These are phyloP conservation scores for Phytopythium aichiense DNA, from an alignment of 352 stramenopile species.

Conservation along the genomic window DNA sequence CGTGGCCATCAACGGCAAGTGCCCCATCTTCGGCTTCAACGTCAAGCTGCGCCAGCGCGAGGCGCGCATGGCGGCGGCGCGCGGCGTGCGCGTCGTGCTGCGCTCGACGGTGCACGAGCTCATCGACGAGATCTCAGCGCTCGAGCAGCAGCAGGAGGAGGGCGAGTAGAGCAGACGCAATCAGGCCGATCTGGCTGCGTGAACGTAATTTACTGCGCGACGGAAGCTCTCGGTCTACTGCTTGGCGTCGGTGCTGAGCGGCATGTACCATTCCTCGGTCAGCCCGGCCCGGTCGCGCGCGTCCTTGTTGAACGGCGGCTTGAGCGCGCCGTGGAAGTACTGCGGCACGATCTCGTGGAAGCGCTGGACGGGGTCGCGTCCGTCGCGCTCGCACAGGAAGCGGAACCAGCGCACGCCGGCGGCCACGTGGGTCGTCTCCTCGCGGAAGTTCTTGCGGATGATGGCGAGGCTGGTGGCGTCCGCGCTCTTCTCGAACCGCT, in stretches of 20 bases:
- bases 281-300: constrained; percentile 41
- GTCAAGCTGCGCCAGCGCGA: constrained; percentile 65
- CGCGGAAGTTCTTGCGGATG: constrained; percentile 45
- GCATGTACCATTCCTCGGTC: constrained; percentile 43
- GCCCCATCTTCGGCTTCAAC: constrained; percentile 84
- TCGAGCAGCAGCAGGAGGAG: constrained; percentile 18
- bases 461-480: constrained; percentile 36
- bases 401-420: constrained; percentile 41
- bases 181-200: neutral
- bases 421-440: constrained; percentile 48
- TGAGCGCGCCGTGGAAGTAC: constrained; percentile 47
- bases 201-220: neutral
- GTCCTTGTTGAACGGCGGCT: constrained; percentile 56
- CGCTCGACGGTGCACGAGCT: constrained; percentile 69
- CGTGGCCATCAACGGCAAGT: constrained; percentile 72
- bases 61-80: constrained; percentile 42
- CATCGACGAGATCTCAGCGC: constrained; percentile 66
- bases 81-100: constrained; percentile 65
- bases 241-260: constrained; percentile 17
- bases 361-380: constrained; percentile 22
- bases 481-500: constrained; percentile 37
- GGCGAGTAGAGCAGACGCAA: neutral
- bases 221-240: neutral
- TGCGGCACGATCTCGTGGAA: constrained; percentile 48
- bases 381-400: constrained; percentile 31